These are phyloP conservation scores for Paramecium primaurelia DNA, from an alignment of 73 alveolate genomes.

Conservation along the genomic window DNA sequence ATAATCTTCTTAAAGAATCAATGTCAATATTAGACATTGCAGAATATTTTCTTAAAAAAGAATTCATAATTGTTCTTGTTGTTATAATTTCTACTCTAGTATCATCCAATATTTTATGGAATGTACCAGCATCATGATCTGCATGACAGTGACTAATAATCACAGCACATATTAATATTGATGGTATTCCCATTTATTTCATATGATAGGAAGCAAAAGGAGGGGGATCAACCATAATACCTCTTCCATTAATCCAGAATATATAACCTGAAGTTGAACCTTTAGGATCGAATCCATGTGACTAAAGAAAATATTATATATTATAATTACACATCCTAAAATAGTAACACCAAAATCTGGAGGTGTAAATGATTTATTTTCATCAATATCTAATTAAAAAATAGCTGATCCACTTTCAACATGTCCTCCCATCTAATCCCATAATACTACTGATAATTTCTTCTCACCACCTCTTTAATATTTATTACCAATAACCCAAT, in stretches of 20 bases:
- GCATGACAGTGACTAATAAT: slow-evolving; percentile 63
- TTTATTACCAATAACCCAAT: not conserved
- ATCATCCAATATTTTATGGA: slow-evolving; percentile 53
- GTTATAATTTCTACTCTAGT: slow-evolving; percentile 54
- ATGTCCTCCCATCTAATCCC: slow-evolving; percentile 29
- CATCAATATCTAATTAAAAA: slow-evolving; percentile 32
- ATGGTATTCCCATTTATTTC: slow-evolving; percentile 59
- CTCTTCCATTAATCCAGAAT: slow-evolving; percentile 59
- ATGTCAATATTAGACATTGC: slow-evolving; percentile 38
- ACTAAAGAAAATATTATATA: not conserved
- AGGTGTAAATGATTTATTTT: slow-evolving; percentile 49
- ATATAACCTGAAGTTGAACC: slow-evolving; percentile 56
- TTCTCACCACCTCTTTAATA: not conserved
- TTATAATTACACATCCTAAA: slow-evolving; percentile 55
- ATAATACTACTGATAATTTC: not conserved
- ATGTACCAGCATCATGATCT: slow-evolving; percentile 64
- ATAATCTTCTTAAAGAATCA: slow-evolving; percentile 36
- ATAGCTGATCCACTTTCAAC: slow-evolving; percentile 36
- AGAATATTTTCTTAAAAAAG: slow-evolving; percentile 54
- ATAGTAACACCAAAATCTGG: slow-evolving; percentile 66
- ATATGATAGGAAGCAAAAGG: slow-evolving; percentile 56
- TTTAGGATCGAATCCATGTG: slow-evolving; percentile 59
- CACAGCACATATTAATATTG: slow-evolving; percentile 51
- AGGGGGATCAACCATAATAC: slow-evolving; percentile 65
- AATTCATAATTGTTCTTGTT: slow-evolving; percentile 60